A percentile compares a stretch with the other conserved stretches of the same genome.
phyloP scores from a whole-genome alignment of 106 monocot genomes.

The Iris macrosiphon region DNA sequence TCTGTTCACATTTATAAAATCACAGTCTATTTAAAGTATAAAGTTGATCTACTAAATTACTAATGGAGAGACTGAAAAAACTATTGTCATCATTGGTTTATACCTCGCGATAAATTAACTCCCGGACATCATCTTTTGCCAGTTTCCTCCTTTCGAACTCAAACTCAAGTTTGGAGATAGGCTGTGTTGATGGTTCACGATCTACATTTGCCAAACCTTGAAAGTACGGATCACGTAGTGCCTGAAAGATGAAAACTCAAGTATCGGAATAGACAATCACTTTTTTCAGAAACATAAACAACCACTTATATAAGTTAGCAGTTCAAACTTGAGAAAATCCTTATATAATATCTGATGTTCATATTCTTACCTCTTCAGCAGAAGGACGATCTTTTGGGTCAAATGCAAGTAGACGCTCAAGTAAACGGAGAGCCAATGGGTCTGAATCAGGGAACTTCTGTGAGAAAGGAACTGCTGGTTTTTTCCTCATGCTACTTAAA shows the following conservation, averaged over 20 bases:
- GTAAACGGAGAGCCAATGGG: slow-evolving; percentile 55
- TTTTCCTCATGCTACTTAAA: slow-evolving; percentile 60
- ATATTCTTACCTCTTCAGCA: slow-evolving; percentile 59
- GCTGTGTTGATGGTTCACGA: slow-evolving; percentile 66
- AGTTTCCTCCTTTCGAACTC: slow-evolving; percentile 78
- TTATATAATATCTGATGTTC: neutral
- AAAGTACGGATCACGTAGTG: slow-evolving; percentile 66
- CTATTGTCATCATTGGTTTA: too few relatives aligned
- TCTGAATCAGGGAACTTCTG: slow-evolving; percentile 59
- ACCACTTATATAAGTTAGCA: neutral
- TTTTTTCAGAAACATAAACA: neutral
- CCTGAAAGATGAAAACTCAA: slow-evolving; percentile 27
- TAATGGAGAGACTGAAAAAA: slow-evolving; percentile 8
- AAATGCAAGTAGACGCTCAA: slow-evolving; percentile 61
- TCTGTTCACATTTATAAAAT: slow-evolving; percentile 35
- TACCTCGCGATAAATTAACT: slow-evolving; percentile 78
- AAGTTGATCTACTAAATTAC: slow-evolving; percentile 1
- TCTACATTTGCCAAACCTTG: slow-evolving; percentile 49
- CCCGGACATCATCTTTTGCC: slow-evolving; percentile 71
- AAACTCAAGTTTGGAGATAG: slow-evolving; percentile 74
- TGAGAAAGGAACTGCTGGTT: slow-evolving; percentile 41
- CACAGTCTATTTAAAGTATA: slow-evolving; percentile 5
- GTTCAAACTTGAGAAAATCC: neutral
- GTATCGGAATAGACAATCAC: neutral
- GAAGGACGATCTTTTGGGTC: slow-evolving; percentile 71